Conservation (phyloP, 768 basidiomycete species). For the Tylopilus balloui region DNA sequence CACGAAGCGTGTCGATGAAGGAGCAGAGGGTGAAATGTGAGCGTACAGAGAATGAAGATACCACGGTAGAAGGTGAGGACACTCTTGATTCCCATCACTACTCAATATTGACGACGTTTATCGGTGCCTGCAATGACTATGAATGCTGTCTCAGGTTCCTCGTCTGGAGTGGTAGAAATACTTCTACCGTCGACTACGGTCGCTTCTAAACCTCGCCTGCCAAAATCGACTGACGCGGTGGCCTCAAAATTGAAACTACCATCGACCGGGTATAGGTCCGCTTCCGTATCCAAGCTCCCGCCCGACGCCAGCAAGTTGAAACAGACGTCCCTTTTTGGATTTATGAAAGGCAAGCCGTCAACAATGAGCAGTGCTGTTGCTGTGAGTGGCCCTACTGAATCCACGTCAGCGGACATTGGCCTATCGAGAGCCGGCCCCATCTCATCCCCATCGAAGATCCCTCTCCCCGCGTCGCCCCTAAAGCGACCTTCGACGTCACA, state of each 20-base stretch:
- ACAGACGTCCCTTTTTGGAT: conserved; percentile 24
- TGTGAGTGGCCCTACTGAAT: background rate
- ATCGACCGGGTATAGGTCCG: background rate
- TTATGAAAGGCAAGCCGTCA: conserved; percentile 17
- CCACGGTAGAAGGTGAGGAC: conserved; percentile 1
- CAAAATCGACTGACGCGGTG: conserved; percentile 1
- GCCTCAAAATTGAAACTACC: conserved; percentile 7
- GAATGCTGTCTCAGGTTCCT: background rate
- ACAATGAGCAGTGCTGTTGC: no score
- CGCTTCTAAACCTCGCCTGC: conserved; percentile 5
- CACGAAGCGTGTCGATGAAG: conserved; percentile 29
- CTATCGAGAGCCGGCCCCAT: conserved; percentile 2
- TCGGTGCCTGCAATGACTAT: background rate
- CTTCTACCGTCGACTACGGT: background rate
- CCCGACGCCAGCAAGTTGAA: conserved; percentile 18
- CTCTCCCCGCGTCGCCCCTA: conserved; percentile 19
- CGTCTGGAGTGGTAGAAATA: background rate
- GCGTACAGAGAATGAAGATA: background rate
- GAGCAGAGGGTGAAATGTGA: conserved; percentile 10
- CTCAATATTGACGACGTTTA: conserved; percentile 3
- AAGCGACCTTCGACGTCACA: conserved; percentile 15
- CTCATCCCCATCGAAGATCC: conserved; percentile 30
- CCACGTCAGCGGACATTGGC: conserved; percentile 7
- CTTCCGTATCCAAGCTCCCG: conserved; percentile 12
- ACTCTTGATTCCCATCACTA: background rate